phyloP scores from a whole-genome alignment of 352 stramenopile species.

The Pseudoperonospora humuli region DNA sequence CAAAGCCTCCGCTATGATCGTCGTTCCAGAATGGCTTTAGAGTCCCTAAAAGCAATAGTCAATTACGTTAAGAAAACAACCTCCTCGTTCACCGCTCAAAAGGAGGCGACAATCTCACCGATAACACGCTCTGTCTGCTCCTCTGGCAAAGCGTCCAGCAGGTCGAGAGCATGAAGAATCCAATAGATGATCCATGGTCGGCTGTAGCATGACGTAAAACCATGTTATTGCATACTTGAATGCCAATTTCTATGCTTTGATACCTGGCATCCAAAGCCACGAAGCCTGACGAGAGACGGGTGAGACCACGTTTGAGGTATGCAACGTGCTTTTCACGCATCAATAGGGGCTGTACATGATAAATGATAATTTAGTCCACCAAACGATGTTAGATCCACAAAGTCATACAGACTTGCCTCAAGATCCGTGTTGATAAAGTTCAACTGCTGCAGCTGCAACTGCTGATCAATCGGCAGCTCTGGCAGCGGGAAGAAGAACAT shows the following conservation, averaged over 20 bases:
- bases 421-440: slow-evolving; percentile 71
- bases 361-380: neutral
- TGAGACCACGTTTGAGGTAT: slow-evolving; percentile 72
- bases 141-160: slow-evolving; percentile 80
- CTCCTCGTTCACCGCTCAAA: neutral
- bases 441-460: slow-evolving; percentile 77
- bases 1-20: slow-evolving; percentile 84
- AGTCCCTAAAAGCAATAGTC: slow-evolving; percentile 21
- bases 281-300: slow-evolving; percentile 70
- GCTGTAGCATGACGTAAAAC: slow-evolving; percentile 29
- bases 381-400: slow-evolving; percentile 1
- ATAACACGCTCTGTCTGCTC: slow-evolving; percentile 32
- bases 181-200: slow-evolving; percentile 98
- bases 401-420: slow-evolving; percentile 15
- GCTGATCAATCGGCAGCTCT: slow-evolving; percentile 58
- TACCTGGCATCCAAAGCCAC: slow-evolving; percentile 88
- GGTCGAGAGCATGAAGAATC: slow-evolving; percentile 93
- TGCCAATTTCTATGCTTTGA: no score
- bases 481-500: slow-evolving; percentile 90
- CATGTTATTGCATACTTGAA: neutral
- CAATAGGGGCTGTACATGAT: slow-evolving; percentile 38
- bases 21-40: slow-evolving; percentile 60
- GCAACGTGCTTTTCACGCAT: slow-evolving; percentile 80
- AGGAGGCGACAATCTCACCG: slow-evolving; percentile 14
- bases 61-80: neutral